phyloP scores from a whole-genome alignment of 108 stramenopile species.

The Seminavis robusta region DNA sequence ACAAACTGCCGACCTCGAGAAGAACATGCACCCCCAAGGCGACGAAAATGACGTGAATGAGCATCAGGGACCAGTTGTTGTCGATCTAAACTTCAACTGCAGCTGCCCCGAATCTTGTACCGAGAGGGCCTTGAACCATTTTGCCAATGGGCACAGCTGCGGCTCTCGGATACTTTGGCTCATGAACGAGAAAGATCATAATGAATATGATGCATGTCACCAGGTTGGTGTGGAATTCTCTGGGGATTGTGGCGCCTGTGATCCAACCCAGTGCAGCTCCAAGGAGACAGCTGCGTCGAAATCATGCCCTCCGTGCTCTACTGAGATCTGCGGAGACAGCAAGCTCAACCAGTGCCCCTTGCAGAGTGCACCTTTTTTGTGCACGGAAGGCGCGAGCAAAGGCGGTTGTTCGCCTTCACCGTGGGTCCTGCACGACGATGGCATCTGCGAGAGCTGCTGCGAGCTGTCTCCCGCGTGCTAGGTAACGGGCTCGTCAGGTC shows the following conservation, averaged over 20 bases:
- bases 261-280: conserved; percentile 35
- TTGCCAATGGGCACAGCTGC: conserved; percentile 55
- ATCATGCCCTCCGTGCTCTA: conserved; percentile 49
- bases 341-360: conserved; percentile 37
- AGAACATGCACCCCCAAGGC: conserved; percentile 17
- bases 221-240: conserved; percentile 51
- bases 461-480: too few relatives aligned
- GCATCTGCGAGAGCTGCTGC: conserved; percentile 29
- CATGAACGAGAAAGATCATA: conserved; percentile 36
- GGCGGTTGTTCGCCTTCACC: conserved; percentile 65
- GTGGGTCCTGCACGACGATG: conserved; percentile 31
- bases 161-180: conserved; percentile 63
- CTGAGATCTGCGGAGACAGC: conserved; percentile 28
- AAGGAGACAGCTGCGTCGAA: background rate
- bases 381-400: conserved; percentile 32
- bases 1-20: conserved; percentile 5
- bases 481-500: too few relatives aligned
- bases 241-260: conserved; percentile 48
- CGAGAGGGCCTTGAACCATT: conserved; percentile 35
- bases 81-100: conserved; percentile 46
- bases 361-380: conserved; percentile 54
- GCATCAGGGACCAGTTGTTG: conserved; percentile 21
- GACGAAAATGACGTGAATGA: background rate
- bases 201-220: conserved; percentile 58
- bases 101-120: conserved; percentile 62